Base-by-base conservation (phyloP, 1,139 yeast species). In the Sugiyamaella castrensis region DNA sequence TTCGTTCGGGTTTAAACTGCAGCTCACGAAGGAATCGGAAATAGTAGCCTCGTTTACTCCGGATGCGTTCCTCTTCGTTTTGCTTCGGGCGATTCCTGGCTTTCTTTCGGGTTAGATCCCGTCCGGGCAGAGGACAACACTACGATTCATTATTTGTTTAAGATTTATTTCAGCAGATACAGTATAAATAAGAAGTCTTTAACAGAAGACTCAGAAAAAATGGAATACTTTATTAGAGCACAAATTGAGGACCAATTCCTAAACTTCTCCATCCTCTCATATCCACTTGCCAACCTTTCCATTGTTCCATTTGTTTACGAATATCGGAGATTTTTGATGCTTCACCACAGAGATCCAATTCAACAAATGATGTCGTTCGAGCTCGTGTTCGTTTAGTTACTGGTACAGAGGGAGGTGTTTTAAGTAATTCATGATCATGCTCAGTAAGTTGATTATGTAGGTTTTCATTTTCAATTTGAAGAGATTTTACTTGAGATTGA, bases 211-310 rank as follows among this genome's bases (percentile, higher is more conserved):
- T 3, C 24, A 19, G n/a, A n/a, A n/a, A n/a, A n/a, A n/a, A n/a
- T n/a, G n/a, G n/a, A n/a, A n/a, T n/a, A 29, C 15, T 28, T 9
- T 26, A 5, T 61, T 66, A 81, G 32, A 80, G 62, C 37, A 78
- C 81, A 27, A 81, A 71, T 2, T 74, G 64, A 8, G 84, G 82
- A 1, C 87, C 87, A 43, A 75, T 70, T 0, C 87, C 87, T 30
- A 79, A 71, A 43, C 79, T 73, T 62, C 84, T 75, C 97, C 97
- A 89, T 26, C 67, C 63, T 19, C 87, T 75, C 95, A 89, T 86
- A 61, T 89, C 95, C 3, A 87, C 79, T 62, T 84, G 88, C 92
- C 94, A 89, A 37, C 81, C 82, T 58, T 81, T 81, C 95, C 95
- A 89, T 55, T 80, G 77, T 67, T 66, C 70, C 63, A 79, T 62